These are phyloP conservation scores for Dimargaris cristalligena DNA, from an alignment of 192 early-diverging fungal species.

Conservation along the genomic window DNA sequence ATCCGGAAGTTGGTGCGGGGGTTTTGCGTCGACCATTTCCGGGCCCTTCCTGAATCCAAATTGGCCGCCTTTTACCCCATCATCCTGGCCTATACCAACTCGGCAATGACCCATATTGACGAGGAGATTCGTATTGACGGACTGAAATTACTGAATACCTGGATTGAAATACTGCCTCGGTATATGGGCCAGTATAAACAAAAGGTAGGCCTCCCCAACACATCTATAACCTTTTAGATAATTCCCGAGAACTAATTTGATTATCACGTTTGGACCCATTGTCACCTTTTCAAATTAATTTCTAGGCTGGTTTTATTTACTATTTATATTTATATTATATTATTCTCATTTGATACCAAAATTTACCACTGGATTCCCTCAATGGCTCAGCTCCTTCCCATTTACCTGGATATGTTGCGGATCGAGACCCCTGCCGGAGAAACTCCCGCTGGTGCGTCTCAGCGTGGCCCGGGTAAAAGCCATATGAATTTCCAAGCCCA, in stretches of 20 bases:
- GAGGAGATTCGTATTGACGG: conserved; percentile 75
- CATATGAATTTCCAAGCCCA: neutral
- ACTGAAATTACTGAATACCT: conserved; percentile 56
- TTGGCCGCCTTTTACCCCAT: conserved; percentile 63
- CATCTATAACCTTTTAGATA: too few relatives aligned
- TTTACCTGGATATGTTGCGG: conserved; percentile 23
- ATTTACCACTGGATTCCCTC: too few relatives aligned
- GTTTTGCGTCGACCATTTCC: conserved; percentile 26
- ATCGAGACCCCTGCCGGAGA: conserved; percentile 14
- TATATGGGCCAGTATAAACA: conserved; percentile 48
- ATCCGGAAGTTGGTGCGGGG: conserved; percentile 30
- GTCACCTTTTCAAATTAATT: too few relatives aligned
- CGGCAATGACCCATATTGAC: conserved; percentile 76
- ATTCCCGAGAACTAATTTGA: too few relatives aligned
- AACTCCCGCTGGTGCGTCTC: neutral
- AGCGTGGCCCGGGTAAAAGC: neutral
- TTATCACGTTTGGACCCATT: too few relatives aligned
- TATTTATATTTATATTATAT: too few relatives aligned
- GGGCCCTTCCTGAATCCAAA: conserved; percentile 16
- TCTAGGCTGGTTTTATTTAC: too few relatives aligned
- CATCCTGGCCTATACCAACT: conserved; percentile 61
- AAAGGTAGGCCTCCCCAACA: conserved; percentile 38
- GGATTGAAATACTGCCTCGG: conserved; percentile 43
- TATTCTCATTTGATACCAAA: too few relatives aligned
- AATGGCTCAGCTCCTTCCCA: conserved; percentile 25